Conservation (phyloP, 208 protist species). For the Trypanosoma caninum region DNA sequence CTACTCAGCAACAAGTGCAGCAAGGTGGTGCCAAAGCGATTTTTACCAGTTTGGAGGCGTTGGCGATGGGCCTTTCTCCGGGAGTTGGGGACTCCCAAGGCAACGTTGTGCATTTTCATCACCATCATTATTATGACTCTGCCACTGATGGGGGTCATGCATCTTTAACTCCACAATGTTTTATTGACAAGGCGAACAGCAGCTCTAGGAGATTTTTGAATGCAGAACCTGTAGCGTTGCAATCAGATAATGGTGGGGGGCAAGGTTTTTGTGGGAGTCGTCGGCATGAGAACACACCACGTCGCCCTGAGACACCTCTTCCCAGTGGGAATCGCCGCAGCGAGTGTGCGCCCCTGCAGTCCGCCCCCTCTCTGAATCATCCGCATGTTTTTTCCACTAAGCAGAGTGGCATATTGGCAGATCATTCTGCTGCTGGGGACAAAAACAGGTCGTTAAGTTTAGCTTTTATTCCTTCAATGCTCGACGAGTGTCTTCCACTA, state of each 20-base stretch:
- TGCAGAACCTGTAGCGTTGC: neutral
- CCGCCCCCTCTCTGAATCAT: slow-evolving; percentile 5
- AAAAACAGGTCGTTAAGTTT: neutral
- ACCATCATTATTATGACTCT: slow-evolving; percentile 18
- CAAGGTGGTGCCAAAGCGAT: neutral
- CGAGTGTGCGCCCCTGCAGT: neutral
- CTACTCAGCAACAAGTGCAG: neutral
- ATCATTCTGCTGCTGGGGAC: neutral
- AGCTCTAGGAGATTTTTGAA: neutral
- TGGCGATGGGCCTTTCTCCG: neutral
- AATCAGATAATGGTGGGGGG: neutral
- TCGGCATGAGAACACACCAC: neutral
- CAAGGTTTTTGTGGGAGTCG: neutral
- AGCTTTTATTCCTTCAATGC: neutral
- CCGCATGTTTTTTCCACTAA: neutral
- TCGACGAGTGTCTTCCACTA: slow-evolving; percentile 21
- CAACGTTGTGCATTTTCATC: slow-evolving; percentile 16
- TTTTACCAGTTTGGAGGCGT: slow-evolving; percentile 12
- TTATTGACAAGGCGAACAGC: neutral
- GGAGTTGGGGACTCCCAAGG: neutral
- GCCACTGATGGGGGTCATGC: neutral
- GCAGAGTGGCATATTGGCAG: neutral
- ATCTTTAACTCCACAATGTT: neutral
- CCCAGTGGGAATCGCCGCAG: neutral
- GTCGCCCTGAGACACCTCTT: neutral